phyloP scores from a whole-genome alignment of 495 filamentous ascomycete species.

The Immersiella caudata region DNA sequence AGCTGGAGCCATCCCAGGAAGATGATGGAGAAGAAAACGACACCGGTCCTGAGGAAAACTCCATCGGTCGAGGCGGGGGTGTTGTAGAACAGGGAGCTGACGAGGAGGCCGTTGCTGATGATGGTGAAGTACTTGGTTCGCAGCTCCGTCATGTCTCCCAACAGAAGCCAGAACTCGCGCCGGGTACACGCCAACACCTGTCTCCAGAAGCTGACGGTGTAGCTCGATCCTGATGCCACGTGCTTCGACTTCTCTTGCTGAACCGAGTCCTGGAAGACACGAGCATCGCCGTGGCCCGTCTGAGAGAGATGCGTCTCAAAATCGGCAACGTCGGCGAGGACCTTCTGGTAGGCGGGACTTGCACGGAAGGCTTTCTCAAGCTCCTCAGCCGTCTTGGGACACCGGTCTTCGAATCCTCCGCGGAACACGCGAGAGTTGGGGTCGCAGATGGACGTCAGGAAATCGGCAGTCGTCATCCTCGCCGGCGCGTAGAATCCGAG shows the following conservation, averaged over 20 bases:
- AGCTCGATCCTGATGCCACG: slow-evolving; percentile 48
- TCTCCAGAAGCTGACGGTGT: slow-evolving; percentile 60
- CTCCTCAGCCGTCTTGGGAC: slow-evolving; percentile 71
- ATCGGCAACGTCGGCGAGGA: slow-evolving; percentile 53
- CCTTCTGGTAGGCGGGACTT: slow-evolving; percentile 52
- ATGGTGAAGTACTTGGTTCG: slow-evolving; percentile 59
- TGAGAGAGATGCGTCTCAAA: slow-evolving; percentile 46
- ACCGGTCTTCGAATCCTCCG: slow-evolving; percentile 61
- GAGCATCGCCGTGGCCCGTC: slow-evolving; percentile 40
- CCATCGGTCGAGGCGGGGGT: slow-evolving; percentile 60
- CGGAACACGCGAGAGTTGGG: slow-evolving; percentile 63
- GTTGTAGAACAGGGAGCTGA: slow-evolving; percentile 77
- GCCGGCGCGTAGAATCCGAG: slow-evolving; percentile 60
- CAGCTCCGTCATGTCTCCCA: slow-evolving; percentile 63
- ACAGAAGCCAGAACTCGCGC: slow-evolving; percentile 61
- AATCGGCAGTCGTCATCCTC: slow-evolving; percentile 67
- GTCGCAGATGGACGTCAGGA: slow-evolving; percentile 73
- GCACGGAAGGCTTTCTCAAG: slow-evolving; percentile 66
- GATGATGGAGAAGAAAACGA: slow-evolving; percentile 72
- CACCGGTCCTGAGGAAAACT: slow-evolving; percentile 58
- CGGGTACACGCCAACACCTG: slow-evolving; percentile 60
- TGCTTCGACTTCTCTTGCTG: slow-evolving; percentile 46
- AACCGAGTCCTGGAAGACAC: slow-evolving; percentile 53
- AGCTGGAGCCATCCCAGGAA: slow-evolving; percentile 82
- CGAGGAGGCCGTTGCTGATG: slow-evolving; percentile 72